Evolutionary conservation across 805 yeast species (phyloP), one percentile per base, ranked within the genome.

Genomic region (Candida qinlingensis): DNA sequence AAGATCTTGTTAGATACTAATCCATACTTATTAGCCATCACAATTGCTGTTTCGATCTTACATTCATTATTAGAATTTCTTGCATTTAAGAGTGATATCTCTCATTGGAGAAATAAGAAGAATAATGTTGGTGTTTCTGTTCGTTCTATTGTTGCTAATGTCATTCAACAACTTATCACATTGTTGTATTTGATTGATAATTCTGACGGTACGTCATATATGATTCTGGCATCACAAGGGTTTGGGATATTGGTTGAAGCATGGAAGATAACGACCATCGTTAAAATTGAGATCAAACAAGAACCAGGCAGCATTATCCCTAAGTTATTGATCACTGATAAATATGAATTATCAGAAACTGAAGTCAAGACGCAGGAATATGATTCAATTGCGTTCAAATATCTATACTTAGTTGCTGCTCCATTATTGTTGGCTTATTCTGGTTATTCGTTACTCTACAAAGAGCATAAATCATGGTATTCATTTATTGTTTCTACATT

Each of bases 381-480:
- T 49, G 74, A 70, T 49, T 60, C 63, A 39, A 68, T 67, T 44
- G 72, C 73, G 7, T 70, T 66, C 63, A 61, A 65, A 51, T 69
- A 68, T 43, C 48, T 70, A 51, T 67, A 67, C 47, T 56, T 62
- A 53, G 65, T 60, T 7, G 66, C 71, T 4, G 63, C 57, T 12
- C 75, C 75, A n/a, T 52, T 71, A 30, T 49, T 70, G 6, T 44
- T 56, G 5, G 68, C 70, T 0, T 70, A 71, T 48, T 67, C 73
- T 1, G 57, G 57, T 6, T 70, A 69, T 53, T 65, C 73, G 3
- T 51, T 70, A 41, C 39, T 67, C 31, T 69, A 70, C 49, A 65
- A 67, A 45, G 68, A 69, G 13, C 66, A 69, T 53, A 70, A 68
- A 52, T 69, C 74, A 7, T 70, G 75, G 74, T 68, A 68, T 55